Evolutionary conservation across 208 protist species (phyloP).

Genomic region (Trypanosoma rangeli): DNA sequence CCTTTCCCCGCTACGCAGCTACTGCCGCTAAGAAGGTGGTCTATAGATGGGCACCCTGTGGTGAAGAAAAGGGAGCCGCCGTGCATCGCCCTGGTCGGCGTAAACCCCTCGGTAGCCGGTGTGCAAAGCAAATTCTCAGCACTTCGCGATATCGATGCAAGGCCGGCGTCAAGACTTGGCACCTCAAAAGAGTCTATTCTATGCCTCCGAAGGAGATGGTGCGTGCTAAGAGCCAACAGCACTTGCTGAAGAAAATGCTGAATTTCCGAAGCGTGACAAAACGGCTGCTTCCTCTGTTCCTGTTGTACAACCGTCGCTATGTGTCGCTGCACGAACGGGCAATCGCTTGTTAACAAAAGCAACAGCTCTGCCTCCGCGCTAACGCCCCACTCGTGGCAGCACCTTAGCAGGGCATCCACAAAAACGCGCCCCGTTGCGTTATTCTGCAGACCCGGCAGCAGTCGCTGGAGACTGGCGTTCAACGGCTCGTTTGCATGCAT

Average conservation of each 20-base stretch:
- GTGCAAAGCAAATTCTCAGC: slow-evolving; percentile 4
- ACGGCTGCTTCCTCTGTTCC: background rate
- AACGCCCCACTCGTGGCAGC: slow-evolving; percentile 11
- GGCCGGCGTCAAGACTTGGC: background rate
- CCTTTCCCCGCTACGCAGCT: background rate
- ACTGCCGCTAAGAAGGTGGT: slow-evolving; percentile 33
- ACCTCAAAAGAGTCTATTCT: background rate
- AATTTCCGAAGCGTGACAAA: slow-evolving; percentile 3
- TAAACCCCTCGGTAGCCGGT: background rate
- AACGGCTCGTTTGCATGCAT: background rate
- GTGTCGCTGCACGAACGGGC: slow-evolving; percentile 7
- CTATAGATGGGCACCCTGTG: slow-evolving; percentile 38
- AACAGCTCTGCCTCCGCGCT: slow-evolving; percentile 18
- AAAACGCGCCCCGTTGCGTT: slow-evolving; percentile 1
- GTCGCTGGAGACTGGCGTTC: background rate
- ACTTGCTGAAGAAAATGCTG: slow-evolving; percentile 21
- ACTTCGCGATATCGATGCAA: slow-evolving; percentile 6
- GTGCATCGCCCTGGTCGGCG: background rate
- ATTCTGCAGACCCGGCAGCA: background rate
- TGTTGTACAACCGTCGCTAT: background rate
- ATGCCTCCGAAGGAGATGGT: slow-evolving; percentile 13
- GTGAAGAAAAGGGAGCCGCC: slow-evolving; percentile 28
- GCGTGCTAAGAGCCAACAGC: slow-evolving; percentile 7
- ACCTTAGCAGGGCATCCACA: slow-evolving; percentile 10
- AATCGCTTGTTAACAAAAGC: slow-evolving; percentile 15